phyloP scores from a whole-genome alignment of 805 yeast genomes.

The Barnettozyma populi region DNA sequence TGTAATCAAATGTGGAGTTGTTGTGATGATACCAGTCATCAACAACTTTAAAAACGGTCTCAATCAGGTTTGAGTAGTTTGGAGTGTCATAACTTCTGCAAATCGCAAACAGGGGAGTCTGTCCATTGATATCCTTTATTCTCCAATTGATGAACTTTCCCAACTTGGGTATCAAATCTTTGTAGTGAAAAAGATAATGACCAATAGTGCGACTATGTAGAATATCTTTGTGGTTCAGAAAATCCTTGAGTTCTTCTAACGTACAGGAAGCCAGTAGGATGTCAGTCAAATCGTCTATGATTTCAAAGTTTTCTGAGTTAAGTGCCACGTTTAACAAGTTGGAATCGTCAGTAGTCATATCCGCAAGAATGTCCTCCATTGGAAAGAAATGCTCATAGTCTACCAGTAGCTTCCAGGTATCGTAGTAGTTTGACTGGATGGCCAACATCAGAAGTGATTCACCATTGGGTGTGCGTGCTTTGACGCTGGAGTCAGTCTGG shows the following conservation, averaged over 20 bases:
- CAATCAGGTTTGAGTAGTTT: conserved; percentile 47
- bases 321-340: conserved; percentile 60
- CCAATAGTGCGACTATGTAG: conserved; percentile 57
- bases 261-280: conserved; percentile 40
- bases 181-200: conserved; percentile 62
- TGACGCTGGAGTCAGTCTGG: conserved; percentile 24
- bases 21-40: conserved; percentile 35
- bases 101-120: conserved; percentile 73
- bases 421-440: conserved; percentile 40
- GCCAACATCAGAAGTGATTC: conserved; percentile 69
- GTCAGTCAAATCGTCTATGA: conserved; percentile 42
- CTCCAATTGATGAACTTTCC: conserved; percentile 70
- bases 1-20: conserved; percentile 35
- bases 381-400: conserved; percentile 46
- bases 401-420: conserved; percentile 43
- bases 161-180: conserved; percentile 42
- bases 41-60: conserved; percentile 40
- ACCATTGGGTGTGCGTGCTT: conserved; percentile 47
- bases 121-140: conserved; percentile 53
- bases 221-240: conserved; percentile 45
- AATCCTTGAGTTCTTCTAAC: conserved; percentile 39
- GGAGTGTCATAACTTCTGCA: conserved; percentile 79
- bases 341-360: conserved; percentile 47
- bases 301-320: conserved; percentile 43
- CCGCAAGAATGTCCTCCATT: conserved; percentile 62